A percentile compares a stretch with the other conserved stretches of the same genome.
Conservation (phyloP, 2,329 filamentous ascomycete species). For the Emericellopsis cladophorae region DNA sequence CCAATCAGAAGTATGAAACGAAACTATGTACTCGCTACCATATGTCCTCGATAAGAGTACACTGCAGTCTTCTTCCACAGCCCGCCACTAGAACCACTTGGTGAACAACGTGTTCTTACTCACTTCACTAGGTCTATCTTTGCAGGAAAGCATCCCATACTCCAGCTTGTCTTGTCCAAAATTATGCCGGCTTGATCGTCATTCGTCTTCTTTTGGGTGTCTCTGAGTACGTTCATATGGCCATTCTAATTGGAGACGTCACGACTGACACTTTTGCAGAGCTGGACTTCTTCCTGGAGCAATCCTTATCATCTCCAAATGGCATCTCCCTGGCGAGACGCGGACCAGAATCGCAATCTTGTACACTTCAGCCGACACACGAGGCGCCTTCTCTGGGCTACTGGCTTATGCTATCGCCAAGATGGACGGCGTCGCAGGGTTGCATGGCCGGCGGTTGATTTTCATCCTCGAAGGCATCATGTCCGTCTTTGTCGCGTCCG, state of each 20-base stretch:
- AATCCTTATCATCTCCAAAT: constrained; percentile 17
- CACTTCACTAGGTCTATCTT: too few relatives aligned
- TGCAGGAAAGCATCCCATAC: too few relatives aligned
- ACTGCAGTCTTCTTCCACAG: too few relatives aligned
- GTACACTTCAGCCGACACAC: constrained; percentile 20
- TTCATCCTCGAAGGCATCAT: constrained; percentile 39
- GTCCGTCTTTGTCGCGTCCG: constrained; percentile 21
- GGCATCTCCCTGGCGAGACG: constrained; percentile 17
- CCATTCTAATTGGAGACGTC: neutral
- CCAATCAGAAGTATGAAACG: too few relatives aligned
- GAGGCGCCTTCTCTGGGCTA: constrained; percentile 31
- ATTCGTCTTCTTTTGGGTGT: constrained; percentile 25
- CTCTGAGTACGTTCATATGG: constrained; percentile 15
- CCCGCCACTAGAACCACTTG: too few relatives aligned
- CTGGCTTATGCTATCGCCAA: constrained; percentile 29
- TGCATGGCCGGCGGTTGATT: constrained; percentile 35
- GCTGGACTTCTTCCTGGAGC: constrained; percentile 18
- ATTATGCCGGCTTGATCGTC: constrained; percentile 24
- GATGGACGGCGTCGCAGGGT: constrained; percentile 29
- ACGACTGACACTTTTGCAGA: constrained; percentile 4
- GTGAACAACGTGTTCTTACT: too few relatives aligned
- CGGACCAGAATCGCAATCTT: constrained; percentile 18
- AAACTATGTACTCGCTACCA: too few relatives aligned
- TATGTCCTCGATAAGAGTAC: too few relatives aligned
- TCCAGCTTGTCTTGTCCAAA: constrained; percentile 14